Evolutionary conservation across 495 filamentous ascomycete species (phyloP), one percentile per base, ranked within the genome.

Genomic region (Hypoxylon rickii): DNA sequence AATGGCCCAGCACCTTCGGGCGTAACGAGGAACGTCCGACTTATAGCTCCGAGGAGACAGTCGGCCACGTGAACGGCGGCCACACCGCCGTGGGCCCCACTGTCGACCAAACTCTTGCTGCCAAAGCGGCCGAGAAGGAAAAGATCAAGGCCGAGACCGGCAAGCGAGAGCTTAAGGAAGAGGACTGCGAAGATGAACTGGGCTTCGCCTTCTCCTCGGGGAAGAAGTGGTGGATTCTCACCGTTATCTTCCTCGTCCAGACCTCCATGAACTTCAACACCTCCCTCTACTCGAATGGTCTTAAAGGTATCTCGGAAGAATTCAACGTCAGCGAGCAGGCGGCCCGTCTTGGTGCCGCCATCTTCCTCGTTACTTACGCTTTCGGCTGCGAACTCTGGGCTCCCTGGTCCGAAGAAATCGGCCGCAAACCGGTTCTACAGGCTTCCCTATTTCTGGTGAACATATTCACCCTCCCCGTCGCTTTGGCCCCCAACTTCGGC

Each of bases 211-310:
- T 82, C 56, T 74, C 86, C 0, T 53, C 50, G n/a, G 79, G 78
- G 74, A 90, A 86, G 76, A 90, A 90, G 69, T 92, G 88, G 88
- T 79, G 65, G 42, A 87, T 91, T 61, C 77, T 91, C 33, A 79
- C 76, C 19, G 79, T 90, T 54, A 86, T 92, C 66, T 90, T 90
- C 73, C 65, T 80, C 33, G 86, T 92, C 5, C 89, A 91, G 60
- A 83, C 86, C 42, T 90, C 88, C 3, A 92, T 92, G 88, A 92
- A 92, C 75, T 88, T 91, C 77, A 91, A 91, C 75, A 86, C 85
- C 7, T 83, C 82, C 22, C 77, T 89, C 8, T 91, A 89, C 70
- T 77, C 83, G 31, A 88, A 88, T 61, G 87, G 80, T 11, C 69
- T 90, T 10, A 57, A 57, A 0, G 82, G 82, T 4, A 80, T 92